Evolutionary conservation across 1,284 basidiomycete species (phyloP).

Genomic region (Acaromyces ingoldii): DNA sequence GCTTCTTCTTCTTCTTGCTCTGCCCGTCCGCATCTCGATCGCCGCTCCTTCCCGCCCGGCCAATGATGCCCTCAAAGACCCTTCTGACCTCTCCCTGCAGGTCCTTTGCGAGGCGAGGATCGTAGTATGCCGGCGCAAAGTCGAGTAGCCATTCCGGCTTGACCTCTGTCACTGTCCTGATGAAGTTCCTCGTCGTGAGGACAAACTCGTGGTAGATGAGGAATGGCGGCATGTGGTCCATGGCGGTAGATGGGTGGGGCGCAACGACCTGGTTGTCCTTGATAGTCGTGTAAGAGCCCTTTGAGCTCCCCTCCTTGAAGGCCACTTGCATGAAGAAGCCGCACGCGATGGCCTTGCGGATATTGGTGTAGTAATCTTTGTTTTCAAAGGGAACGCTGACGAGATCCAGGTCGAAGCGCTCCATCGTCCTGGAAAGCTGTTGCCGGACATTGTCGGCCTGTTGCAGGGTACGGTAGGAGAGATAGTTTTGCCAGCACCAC

Average conservation of each 20-base stretch:
- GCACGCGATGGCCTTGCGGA: slow-evolving; percentile 78
- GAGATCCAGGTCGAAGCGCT: slow-evolving; percentile 67
- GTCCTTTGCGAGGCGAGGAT: slow-evolving; percentile 47
- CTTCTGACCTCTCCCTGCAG: background rate
- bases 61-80: slow-evolving; percentile 1
- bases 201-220: slow-evolving; percentile 96
- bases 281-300: slow-evolving; percentile 61
- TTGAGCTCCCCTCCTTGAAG: slow-evolving; percentile 70
- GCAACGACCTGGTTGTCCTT: slow-evolving; percentile 90
- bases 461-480: slow-evolving; percentile 74
- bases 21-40: slow-evolving; percentile 2
- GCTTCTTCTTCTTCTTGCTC: slow-evolving; percentile 8
- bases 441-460: slow-evolving; percentile 94
- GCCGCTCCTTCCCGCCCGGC: background rate
- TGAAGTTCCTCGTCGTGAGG: slow-evolving; percentile 78
- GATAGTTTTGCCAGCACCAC: slow-evolving; percentile 91
- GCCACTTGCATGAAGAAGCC: slow-evolving; percentile 99
- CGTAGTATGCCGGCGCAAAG: slow-evolving; percentile 73
- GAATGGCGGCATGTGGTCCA: slow-evolving; percentile 93
- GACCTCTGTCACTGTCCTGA: slow-evolving; percentile 86
- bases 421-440: slow-evolving; percentile 88
- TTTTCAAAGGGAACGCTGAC: slow-evolving; percentile 66
- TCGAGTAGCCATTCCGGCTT: slow-evolving; percentile 87
- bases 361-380: slow-evolving; percentile 67
- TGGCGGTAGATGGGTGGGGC: slow-evolving; percentile 90